Conservation (phyloP, 768 basidiomycete species). For the Collybia sordida region DNA sequence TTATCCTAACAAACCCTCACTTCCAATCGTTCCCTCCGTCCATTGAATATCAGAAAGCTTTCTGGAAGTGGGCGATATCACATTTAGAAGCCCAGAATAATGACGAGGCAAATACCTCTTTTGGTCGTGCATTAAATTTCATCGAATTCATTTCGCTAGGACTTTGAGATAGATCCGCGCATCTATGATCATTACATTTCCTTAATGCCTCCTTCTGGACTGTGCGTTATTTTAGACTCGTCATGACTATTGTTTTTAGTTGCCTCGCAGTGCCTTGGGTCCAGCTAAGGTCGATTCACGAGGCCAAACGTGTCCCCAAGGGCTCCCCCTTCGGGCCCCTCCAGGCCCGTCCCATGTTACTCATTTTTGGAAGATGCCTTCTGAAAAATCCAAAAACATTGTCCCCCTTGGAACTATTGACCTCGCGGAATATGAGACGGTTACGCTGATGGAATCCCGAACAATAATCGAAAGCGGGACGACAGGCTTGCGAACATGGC, state of each 20-base stretch:
- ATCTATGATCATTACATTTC: slow-evolving; percentile 65
- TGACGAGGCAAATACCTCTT: slow-evolving; percentile 45
- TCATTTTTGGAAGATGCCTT: slow-evolving; percentile 52
- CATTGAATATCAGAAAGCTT: slow-evolving; percentile 54
- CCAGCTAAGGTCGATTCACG: slow-evolving; percentile 17
- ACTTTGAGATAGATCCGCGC: slow-evolving; percentile 61
- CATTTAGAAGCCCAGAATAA: slow-evolving; percentile 46
- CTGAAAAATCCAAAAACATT: not conserved
- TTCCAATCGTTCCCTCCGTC: slow-evolving; percentile 64
- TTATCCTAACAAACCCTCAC: slow-evolving; percentile 52
- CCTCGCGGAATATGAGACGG: slow-evolving; percentile 31
- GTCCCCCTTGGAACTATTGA: slow-evolving; percentile 13
- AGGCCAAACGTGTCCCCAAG: slow-evolving; percentile 24
- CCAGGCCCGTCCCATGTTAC: slow-evolving; percentile 65
- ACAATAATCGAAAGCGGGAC: slow-evolving; percentile 75
- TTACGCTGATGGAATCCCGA: slow-evolving; percentile 72
- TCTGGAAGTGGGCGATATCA: slow-evolving; percentile 74
- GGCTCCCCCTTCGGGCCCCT: slow-evolving; percentile 25
- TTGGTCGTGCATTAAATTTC: slow-evolving; percentile 1
- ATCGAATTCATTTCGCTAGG: slow-evolving; percentile 26
- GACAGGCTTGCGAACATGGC: slow-evolving; percentile 80
- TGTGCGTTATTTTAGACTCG: slow-evolving; percentile 20
- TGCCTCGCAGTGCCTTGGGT: slow-evolving; percentile 17
- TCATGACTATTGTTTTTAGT: slow-evolving; percentile 3
- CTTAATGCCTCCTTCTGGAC: slow-evolving; percentile 37